Evolutionary conservation across 2,329 filamentous ascomycete genomes (phyloP).

Genomic region (Fusarium foetens): DNA sequence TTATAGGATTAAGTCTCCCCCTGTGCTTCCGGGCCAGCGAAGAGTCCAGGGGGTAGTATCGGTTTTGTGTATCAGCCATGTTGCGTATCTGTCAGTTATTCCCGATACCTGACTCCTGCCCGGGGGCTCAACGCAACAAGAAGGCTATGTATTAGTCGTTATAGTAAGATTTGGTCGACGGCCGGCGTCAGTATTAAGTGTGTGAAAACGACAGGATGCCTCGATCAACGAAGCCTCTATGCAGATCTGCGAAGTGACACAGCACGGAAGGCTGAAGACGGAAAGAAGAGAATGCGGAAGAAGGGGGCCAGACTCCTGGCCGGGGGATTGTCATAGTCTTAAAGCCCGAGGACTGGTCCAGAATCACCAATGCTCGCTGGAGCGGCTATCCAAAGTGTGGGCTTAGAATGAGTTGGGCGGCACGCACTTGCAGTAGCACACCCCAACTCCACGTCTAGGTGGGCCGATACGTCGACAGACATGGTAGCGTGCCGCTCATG

Average conservation of each 20-base stretch:
- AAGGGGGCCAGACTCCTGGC: slow-evolving; percentile 44
- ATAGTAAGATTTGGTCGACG: slow-evolving; percentile 46
- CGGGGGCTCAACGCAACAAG: slow-evolving; percentile 26
- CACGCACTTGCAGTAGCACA: slow-evolving; percentile 43
- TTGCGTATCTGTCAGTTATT: slow-evolving; percentile 50
- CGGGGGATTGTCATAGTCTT: slow-evolving; percentile 44
- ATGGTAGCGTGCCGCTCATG: slow-evolving; percentile 22
- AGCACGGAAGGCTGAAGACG: slow-evolving; percentile 45
- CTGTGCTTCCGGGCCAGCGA: slow-evolving; percentile 66
- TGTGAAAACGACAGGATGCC: slow-evolving; percentile 54
- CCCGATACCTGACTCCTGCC: slow-evolving; percentile 43
- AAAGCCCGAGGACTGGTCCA: slow-evolving; percentile 37
- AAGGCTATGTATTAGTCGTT: slow-evolving; percentile 38
- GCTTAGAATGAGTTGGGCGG: slow-evolving; percentile 28
- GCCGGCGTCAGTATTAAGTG: slow-evolving; percentile 49
- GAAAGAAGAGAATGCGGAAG: slow-evolving; percentile 51
- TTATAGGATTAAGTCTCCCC: slow-evolving; percentile 72
- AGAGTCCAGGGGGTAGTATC: slow-evolving; percentile 60
- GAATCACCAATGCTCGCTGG: slow-evolving; percentile 25
- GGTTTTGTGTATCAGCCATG: slow-evolving; percentile 58
- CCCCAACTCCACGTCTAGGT: slow-evolving; percentile 34
- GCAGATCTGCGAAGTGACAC: slow-evolving; percentile 44
- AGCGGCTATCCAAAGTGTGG: slow-evolving; percentile 43
- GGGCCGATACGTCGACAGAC: slow-evolving; percentile 40
- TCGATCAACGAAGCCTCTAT: slow-evolving; percentile 57